Percentiles rank a stretch among this genome's conserved stretches.
These are phyloP conservation scores for Acaromyces ingoldii DNA, from an alignment of 1,284 basidiomycete species.

Conservation along the genomic window DNA sequence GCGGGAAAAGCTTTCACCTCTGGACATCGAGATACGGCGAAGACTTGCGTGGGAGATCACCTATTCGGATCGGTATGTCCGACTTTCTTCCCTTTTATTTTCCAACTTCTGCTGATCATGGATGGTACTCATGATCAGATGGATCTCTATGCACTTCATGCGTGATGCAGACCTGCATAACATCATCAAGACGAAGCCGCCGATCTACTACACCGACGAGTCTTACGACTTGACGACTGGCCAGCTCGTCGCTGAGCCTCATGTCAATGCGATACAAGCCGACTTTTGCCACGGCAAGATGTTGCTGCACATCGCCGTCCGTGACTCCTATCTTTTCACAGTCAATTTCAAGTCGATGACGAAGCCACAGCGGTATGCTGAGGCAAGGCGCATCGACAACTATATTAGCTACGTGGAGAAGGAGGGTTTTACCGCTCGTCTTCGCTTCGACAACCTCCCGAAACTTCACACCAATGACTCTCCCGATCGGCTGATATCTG, in stretches of 20 bases:
- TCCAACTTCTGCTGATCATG: neutral
- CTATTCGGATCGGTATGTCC: neutral
- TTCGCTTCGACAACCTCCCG: neutral
- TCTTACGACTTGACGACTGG: neutral
- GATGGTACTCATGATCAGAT: too few species aligned
- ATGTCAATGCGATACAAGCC: neutral
- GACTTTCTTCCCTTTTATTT: neutral
- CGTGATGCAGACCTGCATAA: too few species aligned
- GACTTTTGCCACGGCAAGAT: neutral
- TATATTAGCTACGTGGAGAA: neutral
- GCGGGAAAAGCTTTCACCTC: neutral
- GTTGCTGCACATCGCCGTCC: neutral
- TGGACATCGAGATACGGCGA: constrained; percentile 1
- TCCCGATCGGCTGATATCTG: neutral
- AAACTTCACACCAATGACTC: neutral
- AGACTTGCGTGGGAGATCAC: neutral
- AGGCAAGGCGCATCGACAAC: neutral
- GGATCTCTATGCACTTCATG: too few species aligned
- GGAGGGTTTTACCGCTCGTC: neutral
- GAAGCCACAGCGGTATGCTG: neutral
- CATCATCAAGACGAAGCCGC: too few species aligned
- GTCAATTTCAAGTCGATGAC: neutral
- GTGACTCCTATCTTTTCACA: neutral
- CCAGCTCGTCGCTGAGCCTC: neutral
- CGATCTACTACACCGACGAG: neutral